A percentile compares a stretch with the other conserved stretches of the same genome.
These are phyloP conservation scores for Monosporozyma servazzii DNA, from an alignment of 805 yeast genomes.

Conservation along the genomic window DNA sequence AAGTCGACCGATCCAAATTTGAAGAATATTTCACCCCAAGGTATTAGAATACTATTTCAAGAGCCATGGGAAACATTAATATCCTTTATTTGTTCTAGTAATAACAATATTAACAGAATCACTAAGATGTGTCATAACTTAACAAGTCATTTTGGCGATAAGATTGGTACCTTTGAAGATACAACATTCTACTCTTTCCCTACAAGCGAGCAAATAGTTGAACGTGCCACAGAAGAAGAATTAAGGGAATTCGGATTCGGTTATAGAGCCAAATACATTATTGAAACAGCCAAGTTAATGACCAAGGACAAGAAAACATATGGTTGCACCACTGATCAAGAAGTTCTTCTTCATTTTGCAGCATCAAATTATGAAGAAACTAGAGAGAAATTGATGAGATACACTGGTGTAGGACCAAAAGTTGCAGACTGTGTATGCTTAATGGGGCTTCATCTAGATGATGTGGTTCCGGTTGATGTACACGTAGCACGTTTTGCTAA, in stretches of 20 bases:
- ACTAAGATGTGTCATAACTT: slow-evolving; percentile 84
- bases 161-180: slow-evolving; percentile 45
- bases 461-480: slow-evolving; percentile 89
- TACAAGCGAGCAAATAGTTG: slow-evolving; percentile 41
- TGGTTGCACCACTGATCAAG: slow-evolving; percentile 20
- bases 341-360: slow-evolving; percentile 30
- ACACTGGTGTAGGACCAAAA: slow-evolving; percentile 91
- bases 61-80: slow-evolving; percentile 95
- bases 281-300: slow-evolving; percentile 60
- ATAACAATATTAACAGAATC: slow-evolving; percentile 88
- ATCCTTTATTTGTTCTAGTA: slow-evolving; percentile 90
- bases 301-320: slow-evolving; percentile 23
- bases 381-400: slow-evolving; percentile 40
- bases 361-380: slow-evolving; percentile 34
- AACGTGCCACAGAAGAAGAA: slow-evolving; percentile 34
- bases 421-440: slow-evolving; percentile 95
- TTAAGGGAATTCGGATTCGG: slow-evolving; percentile 60
- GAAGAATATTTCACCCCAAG: slow-evolving; percentile 35
- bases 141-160: slow-evolving; percentile 60
- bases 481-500: slow-evolving; percentile 87
- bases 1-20: slow-evolving; percentile 42
- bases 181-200: slow-evolving; percentile 68
- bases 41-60: slow-evolving; percentile 79
- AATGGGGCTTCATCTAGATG: slow-evolving; percentile 58
- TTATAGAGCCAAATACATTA: slow-evolving; percentile 82